Evolutionary conservation across 1,284 basidiomycete genomes (phyloP).

Genomic region (Cutaneotrichosporon sp.): DNA sequence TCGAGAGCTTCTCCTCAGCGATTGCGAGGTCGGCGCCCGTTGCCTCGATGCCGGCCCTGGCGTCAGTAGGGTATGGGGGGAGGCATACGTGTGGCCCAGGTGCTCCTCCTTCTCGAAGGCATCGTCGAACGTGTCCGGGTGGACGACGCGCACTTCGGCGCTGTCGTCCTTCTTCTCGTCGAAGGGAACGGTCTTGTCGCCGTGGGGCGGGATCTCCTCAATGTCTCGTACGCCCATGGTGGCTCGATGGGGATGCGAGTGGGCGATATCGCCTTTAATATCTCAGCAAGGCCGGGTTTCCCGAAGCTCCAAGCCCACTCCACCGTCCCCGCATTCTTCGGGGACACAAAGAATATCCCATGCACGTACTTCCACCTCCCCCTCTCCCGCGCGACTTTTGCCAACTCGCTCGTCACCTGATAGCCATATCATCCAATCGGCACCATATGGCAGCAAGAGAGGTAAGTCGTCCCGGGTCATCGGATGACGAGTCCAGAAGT

Average conservation of each 20-base stretch:
- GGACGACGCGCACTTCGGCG: not conserved
- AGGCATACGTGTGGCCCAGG: not conserved
- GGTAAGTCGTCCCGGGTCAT: too few relatives aligned
- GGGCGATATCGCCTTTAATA: not conserved
- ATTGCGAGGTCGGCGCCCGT: constrained; percentile 28
- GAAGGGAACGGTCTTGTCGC: not conserved
- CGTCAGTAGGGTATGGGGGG: not conserved
- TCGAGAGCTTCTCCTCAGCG: constrained; percentile 26
- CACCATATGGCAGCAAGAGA: too few relatives aligned
- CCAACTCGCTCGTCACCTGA: too few relatives aligned
- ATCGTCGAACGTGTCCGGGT: not conserved
- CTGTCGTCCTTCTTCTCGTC: constrained; percentile 3
- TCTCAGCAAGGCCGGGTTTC: too few relatives aligned
- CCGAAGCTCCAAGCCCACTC: too few relatives aligned
- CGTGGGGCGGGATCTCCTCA: not conserved
- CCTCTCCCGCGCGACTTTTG: too few relatives aligned
- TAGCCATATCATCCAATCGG: too few relatives aligned
- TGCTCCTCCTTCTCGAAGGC: not conserved
- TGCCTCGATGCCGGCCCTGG: not conserved
- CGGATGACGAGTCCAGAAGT: too few relatives aligned
- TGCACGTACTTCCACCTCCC: too few relatives aligned
- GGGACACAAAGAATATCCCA: too few relatives aligned
- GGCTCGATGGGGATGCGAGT: not conserved
- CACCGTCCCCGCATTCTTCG: too few relatives aligned
- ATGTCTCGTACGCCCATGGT: not conserved